Evolutionary conservation across 768 basidiomycete genomes (phyloP), one percentile per base, ranked within the genome.

Genomic region (Tulasnella sp.): DNA sequence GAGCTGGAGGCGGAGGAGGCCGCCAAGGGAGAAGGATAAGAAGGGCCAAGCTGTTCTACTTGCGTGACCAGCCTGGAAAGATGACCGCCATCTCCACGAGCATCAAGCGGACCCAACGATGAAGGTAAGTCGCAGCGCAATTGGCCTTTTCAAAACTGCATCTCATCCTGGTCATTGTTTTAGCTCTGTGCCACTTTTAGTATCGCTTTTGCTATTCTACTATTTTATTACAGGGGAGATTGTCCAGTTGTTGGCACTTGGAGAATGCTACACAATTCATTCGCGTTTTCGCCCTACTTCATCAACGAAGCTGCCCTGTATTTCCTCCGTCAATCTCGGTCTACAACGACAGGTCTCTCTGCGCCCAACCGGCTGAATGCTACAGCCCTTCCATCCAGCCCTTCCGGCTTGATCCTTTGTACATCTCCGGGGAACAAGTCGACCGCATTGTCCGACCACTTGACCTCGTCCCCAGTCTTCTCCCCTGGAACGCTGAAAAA

Each of bases 31-130:
- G 85, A 74, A 81, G 88, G 75, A 87, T 90, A 84, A 83, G 87
- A 76, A 85, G 89, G 78, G 91, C 92, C 68, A 94, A 93, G 80
- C 77, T 94, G 75, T 93, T 86, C 83, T 94, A 91, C 81, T 83
- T 94, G 76, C 84, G 92, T 76, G 87, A 92, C 79, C 85, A 90
- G 36, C 90, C 92, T 64, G 89, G 90, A 75, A 92, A 92, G 84
- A 94, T 94, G 93, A 87, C 86, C 72, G 84, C 86, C 78, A 86
- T 92, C 75, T 83, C 86, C 82, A 87, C 80, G 77, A 84, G 80
- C 77, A 79, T 84, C 34, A 75, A 78, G 78, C 52, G 71, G 22
- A 72, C 62, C 22, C 71, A 72, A 40, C 34, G 59, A 37, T 70
- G 42, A 70, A 16, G 32, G 67, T 68, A 39, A 26, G 67, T 65